These are phyloP conservation scores for Hymenoscyphus fructigenus DNA, from an alignment of 2,329 filamentous ascomycete genomes.

Conservation along the genomic window DNA sequence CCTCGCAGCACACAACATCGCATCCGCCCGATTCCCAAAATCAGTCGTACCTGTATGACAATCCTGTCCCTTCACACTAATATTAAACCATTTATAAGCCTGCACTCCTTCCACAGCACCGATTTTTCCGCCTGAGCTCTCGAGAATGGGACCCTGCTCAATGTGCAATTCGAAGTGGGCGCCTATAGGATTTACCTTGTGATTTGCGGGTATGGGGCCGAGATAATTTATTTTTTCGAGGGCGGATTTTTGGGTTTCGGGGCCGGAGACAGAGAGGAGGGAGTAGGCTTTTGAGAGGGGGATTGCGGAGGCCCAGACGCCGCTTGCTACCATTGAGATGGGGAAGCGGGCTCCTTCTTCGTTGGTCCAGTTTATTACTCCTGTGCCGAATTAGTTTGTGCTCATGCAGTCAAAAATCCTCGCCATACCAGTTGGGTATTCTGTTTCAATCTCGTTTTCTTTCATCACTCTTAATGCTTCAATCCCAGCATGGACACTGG, in stretches of 20 bases:
- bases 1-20: slow-evolving; percentile 64
- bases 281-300: slow-evolving; percentile 60
- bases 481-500: slow-evolving; percentile 64
- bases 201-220: slow-evolving; percentile 55
- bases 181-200: slow-evolving; percentile 62
- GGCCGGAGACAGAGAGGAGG: slow-evolving; percentile 60
- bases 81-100: slow-evolving; percentile 71
- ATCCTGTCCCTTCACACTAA: slow-evolving; percentile 65
- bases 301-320: slow-evolving; percentile 73
- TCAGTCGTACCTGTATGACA: slow-evolving; percentile 75
- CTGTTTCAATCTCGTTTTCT: slow-evolving; percentile 66
- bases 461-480: slow-evolving; percentile 69
- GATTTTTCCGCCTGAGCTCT: slow-evolving; percentile 61
- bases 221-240: slow-evolving; percentile 72
- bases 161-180: slow-evolving; percentile 85
- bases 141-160: slow-evolving; percentile 77
- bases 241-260: slow-evolving; percentile 64
- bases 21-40: slow-evolving; percentile 64
- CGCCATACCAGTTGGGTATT: slow-evolving; percentile 52
- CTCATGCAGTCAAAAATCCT: slow-evolving; percentile 45
- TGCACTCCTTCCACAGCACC: slow-evolving; percentile 73
- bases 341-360: slow-evolving; percentile 83
- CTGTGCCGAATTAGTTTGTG: not conserved
- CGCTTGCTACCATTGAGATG: slow-evolving; percentile 70
- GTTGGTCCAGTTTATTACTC: slow-evolving; percentile 75